phyloP scores from a whole-genome alignment of 805 yeast genomes.

The Pichia heedii region DNA sequence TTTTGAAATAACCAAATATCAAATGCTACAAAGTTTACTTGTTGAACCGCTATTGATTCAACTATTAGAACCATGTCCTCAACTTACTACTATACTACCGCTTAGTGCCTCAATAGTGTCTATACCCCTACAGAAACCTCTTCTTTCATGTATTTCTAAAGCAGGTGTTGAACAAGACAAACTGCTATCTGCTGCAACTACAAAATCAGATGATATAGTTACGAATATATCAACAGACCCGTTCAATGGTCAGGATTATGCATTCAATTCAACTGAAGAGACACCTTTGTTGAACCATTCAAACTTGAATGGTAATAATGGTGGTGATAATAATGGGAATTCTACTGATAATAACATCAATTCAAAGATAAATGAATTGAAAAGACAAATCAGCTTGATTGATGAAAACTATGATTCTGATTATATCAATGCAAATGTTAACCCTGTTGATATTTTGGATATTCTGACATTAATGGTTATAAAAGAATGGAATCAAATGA shows the following conservation, averaged over 20 bases:
- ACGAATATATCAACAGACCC: background rate
- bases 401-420: constrained; percentile 16
- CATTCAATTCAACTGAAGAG: background rate
- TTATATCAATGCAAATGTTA: constrained; percentile 22
- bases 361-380: background rate
- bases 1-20: background rate
- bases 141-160: constrained; percentile 21
- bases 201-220: background rate
- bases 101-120: constrained; percentile 26
- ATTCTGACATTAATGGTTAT: constrained; percentile 24
- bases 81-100: constrained; percentile 19
- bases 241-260: background rate
- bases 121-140: constrained; percentile 19
- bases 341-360: background rate
- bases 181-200: background rate
- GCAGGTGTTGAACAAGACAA: constrained; percentile 2
- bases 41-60: constrained; percentile 20
- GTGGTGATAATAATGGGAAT: background rate
- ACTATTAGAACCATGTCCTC: constrained; percentile 20
- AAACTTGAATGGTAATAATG: background rate
- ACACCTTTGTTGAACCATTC: background rate
- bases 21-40: background rate
- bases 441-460: constrained; percentile 25
- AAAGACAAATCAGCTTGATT: background rate
- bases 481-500: constrained; percentile 20